A percentile compares a stretch with the other conserved stretches of the same genome.
Conservation (phyloP, 768 basidiomycete species). For the Trametes punicea region DNA sequence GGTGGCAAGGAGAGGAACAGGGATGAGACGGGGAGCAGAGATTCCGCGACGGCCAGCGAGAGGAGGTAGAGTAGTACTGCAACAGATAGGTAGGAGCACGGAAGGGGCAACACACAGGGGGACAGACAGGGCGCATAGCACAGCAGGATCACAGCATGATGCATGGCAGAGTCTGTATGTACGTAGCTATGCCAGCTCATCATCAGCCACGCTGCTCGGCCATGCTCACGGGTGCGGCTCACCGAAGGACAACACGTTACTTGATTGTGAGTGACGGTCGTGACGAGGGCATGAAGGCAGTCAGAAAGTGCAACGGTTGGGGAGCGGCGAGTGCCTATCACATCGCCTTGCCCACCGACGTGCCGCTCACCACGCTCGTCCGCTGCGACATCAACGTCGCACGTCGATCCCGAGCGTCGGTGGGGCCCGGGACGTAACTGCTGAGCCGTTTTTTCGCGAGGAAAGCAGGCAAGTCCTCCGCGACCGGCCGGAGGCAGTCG, state of each 20-base stretch:
- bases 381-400: conserved; percentile 3
- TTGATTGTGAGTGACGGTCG: background rate
- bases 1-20: background rate
- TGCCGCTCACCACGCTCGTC: conserved; percentile 10
- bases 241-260: background rate
- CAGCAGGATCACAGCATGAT: background rate
- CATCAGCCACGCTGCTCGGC: background rate
- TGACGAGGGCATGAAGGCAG: background rate
- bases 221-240: background rate
- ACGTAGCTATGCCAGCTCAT: background rate
- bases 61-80: background rate
- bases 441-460: conserved; percentile 47
- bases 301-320: background rate
- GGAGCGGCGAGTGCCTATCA: background rate
- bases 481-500: conserved; percentile 56
- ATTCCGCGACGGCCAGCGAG: conserved; percentile 13
- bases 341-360: conserved; percentile 15
- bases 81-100: background rate
- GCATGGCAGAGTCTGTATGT: conserved; percentile 2
- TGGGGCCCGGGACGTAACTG: conserved; percentile 27
- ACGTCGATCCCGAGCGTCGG: background rate
- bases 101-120: background rate
- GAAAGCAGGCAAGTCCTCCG: conserved; percentile 47
- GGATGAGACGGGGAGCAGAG: background rate
- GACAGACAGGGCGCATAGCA: background rate